These are phyloP conservation scores for Ceratocystis cacaofunesta DNA, from an alignment of 2,329 filamentous ascomycete genomes.

Conservation along the genomic window DNA sequence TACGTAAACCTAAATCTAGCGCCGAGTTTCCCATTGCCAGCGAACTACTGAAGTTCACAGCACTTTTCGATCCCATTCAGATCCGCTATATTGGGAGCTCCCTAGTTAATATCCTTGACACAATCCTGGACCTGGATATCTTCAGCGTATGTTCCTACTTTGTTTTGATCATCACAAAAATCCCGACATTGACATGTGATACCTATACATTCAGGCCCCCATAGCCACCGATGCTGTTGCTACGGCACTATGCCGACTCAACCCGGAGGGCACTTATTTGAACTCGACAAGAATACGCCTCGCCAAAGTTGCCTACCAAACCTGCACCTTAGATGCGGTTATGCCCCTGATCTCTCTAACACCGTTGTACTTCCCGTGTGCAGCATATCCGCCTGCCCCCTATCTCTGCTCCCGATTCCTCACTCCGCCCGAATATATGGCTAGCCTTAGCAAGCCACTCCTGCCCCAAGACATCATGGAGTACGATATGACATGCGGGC, in stretches of 20 bases:
- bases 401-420: slow-evolving; percentile 32
- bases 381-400: slow-evolving; percentile 23
- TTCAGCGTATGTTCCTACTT: slow-evolving; percentile 27
- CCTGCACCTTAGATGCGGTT: slow-evolving; percentile 37
- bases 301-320: slow-evolving; percentile 42
- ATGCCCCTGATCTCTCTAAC: slow-evolving; percentile 48
- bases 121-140: slow-evolving; percentile 27
- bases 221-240: slow-evolving; percentile 33
- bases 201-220: slow-evolving; percentile 26
- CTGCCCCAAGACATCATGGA: slow-evolving; percentile 42
- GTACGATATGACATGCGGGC: slow-evolving; percentile 51
- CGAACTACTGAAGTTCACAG: slow-evolving; percentile 31
- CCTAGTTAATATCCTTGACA: slow-evolving; percentile 32
- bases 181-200: not conserved
- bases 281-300: slow-evolving; percentile 48
- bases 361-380: slow-evolving; percentile 49
- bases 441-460: slow-evolving; percentile 42
- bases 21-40: slow-evolving; percentile 19
- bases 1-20: not conserved
- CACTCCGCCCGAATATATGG: slow-evolving; percentile 42
- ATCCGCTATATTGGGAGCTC: slow-evolving; percentile 35
- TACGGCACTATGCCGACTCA: slow-evolving; percentile 46
- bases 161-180: not conserved
- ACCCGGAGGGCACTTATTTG: slow-evolving; percentile 50
- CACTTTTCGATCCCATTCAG: slow-evolving; percentile 36